These are phyloP conservation scores for Wickerhamomyces xylosicus DNA, from an alignment of 805 yeast genomes.

Conservation along the genomic window DNA sequence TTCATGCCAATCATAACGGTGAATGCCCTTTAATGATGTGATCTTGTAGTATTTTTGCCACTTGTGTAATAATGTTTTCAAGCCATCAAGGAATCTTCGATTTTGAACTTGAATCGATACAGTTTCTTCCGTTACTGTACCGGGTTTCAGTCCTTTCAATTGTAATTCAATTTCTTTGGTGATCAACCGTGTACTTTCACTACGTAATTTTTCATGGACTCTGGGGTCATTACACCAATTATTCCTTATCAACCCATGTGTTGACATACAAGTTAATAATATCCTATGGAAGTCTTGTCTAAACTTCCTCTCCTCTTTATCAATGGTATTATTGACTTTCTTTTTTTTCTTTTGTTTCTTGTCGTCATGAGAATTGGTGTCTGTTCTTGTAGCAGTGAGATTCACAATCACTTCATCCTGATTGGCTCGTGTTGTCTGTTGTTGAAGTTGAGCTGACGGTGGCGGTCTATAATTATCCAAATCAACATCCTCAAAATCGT, in stretches of 20 bases:
- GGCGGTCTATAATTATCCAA: conserved; percentile 12
- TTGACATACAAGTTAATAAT: conserved; percentile 45
- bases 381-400: conserved; percentile 7
- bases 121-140: conserved; percentile 39
- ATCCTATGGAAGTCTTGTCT: conserved; percentile 50
- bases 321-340: conserved; percentile 25
- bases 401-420: conserved; percentile 10
- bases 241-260: conserved; percentile 63
- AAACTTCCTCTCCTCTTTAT: conserved; percentile 42
- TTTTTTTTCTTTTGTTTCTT: no score
- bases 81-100: conserved; percentile 63
- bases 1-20: conserved; percentile 35
- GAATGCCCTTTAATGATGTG: conserved; percentile 24
- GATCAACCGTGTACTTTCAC: conserved; percentile 36
- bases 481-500: conserved; percentile 18
- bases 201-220: conserved; percentile 30
- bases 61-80: conserved; percentile 52
- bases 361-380: conserved; percentile 16
- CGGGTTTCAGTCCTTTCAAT: no score
- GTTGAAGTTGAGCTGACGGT: conserved; percentile 12
- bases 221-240: conserved; percentile 53
- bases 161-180: no score
- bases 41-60: conserved; percentile 53
- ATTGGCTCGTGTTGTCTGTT: no score
- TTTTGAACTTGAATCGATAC: conserved; percentile 36